These are phyloP conservation scores for Leccinellum luteum DNA, from an alignment of 768 basidiomycete genomes.

Conservation along the genomic window DNA sequence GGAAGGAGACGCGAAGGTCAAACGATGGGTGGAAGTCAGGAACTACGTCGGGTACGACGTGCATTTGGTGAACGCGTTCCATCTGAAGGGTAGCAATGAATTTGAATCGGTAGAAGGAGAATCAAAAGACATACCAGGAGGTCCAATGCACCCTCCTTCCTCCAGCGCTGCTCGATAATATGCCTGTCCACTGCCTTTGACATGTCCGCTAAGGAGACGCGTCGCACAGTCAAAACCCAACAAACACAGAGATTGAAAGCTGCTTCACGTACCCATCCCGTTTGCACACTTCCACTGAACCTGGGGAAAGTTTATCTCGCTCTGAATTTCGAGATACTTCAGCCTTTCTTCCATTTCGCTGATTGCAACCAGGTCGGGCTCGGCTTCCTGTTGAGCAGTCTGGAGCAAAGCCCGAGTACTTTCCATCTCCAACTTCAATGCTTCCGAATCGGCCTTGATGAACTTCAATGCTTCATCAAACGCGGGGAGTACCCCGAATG, in stretches of 20 bases:
- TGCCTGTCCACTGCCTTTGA: constrained; percentile 70
- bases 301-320: constrained; percentile 79
- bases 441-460: constrained; percentile 59
- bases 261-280: constrained; percentile 63
- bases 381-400: constrained; percentile 22
- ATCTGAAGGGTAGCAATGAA: constrained; percentile 49
- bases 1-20: constrained; percentile 68
- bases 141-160: constrained; percentile 80
- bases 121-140: constrained; percentile 51
- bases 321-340: constrained; percentile 70
- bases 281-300: constrained; percentile 76
- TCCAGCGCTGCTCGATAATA: constrained; percentile 81
- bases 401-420: constrained; percentile 19
- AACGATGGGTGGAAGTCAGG: constrained; percentile 67
- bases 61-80: constrained; percentile 91
- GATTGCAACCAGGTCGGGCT: constrained; percentile 36
- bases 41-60: constrained; percentile 85
- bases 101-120: not conserved
- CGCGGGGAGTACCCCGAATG: constrained; percentile 61
- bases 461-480: constrained; percentile 84
- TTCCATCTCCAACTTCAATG: constrained; percentile 36
- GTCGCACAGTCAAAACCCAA: not conserved
- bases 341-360: constrained; percentile 48
- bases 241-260: not conserved
- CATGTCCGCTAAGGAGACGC: constrained; percentile 53